Evolutionary conservation across 2,329 filamentous ascomycete species (phyloP), one percentile per base, ranked within the genome.

Genomic region (Microsporum ferrugineum): DNA sequence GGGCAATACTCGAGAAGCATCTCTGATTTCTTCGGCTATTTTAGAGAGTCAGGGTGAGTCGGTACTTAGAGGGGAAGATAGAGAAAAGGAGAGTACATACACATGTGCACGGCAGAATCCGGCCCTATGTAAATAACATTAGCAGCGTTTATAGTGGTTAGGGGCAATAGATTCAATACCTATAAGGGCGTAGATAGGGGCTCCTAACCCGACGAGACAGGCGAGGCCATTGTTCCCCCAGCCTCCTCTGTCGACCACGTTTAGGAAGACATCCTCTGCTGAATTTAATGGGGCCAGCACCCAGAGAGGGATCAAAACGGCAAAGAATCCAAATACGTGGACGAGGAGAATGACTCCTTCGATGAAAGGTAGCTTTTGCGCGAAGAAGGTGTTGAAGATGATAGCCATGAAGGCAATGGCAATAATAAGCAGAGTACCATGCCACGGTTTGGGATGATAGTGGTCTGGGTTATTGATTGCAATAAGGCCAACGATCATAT

Each of bases 1-100:
- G 2, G 75, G 74, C 2, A 76, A 69, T 31, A 72, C 68, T 5
- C 68, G 62, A 2, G 70, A 68, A 1, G 73, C 70, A 59, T 76
- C 71, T 53, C 68, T 65, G 38, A 75, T 71, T 63, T 77, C 75
- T 66, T 76, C 75, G 5, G 73, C 69, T 72, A 73, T 73, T 65
- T n/a, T 23, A 51, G 45, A 29, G 10, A 5, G 45, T 51, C 8
- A 51, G 45, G 45, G 1, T 23, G 6, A 51, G 23, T 27, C 14
- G 27, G 10, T 51, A 51, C 41, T 56, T 58, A 38, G 33, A 55
- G n/a, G 47, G 55, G n/a, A 12, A 14, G n/a, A 17, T n/a, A 10
- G 34, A 34, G 12, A 36, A 23, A n/a, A 23, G n/a, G 53, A 31
- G 14, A 17, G 23, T 36, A 5, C 62, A 47, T 63, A 62, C 62